A percentile compares a stretch with the other conserved stretches of the same genome.
Evolutionary conservation across 306 rosid species (phyloP).

Genomic region (Quercus robur): DNA sequence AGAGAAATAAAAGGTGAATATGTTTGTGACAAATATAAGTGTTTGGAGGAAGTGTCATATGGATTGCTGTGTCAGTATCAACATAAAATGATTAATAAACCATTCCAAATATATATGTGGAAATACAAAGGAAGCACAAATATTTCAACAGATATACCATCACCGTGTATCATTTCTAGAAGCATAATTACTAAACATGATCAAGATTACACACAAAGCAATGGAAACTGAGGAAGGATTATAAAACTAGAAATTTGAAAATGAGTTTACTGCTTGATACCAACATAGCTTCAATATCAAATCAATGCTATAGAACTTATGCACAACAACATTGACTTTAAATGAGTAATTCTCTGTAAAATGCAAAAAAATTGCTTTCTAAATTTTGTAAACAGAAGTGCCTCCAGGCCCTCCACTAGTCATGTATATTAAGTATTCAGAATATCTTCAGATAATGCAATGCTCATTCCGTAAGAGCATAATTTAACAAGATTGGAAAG

Average conservation of each 20-base stretch:
- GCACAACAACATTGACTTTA: too few species aligned
- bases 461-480: too few species aligned
- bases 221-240: neutral
- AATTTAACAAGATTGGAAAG: too few species aligned
- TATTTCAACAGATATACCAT: neutral
- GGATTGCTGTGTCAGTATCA: neutral
- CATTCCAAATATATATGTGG: neutral
- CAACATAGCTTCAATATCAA: too few species aligned
- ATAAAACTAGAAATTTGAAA: neutral
- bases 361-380: too few species aligned
- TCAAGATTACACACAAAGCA: neutral
- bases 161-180: neutral
- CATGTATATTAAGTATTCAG: too few species aligned
- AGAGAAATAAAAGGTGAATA: neutral
- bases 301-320: too few species aligned
- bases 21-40: neutral
- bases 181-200: neutral
- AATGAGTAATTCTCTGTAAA: too few species aligned
- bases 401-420: too few species aligned
- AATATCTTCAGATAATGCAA: too few species aligned
- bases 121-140: neutral
- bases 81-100: neutral
- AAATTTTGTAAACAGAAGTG: too few species aligned
- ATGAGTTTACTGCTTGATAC: too few species aligned
- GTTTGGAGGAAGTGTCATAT: neutral